Evolutionary conservation across 257 asterid species (phyloP).

Genomic region (Solanum appendiculatum): DNA sequence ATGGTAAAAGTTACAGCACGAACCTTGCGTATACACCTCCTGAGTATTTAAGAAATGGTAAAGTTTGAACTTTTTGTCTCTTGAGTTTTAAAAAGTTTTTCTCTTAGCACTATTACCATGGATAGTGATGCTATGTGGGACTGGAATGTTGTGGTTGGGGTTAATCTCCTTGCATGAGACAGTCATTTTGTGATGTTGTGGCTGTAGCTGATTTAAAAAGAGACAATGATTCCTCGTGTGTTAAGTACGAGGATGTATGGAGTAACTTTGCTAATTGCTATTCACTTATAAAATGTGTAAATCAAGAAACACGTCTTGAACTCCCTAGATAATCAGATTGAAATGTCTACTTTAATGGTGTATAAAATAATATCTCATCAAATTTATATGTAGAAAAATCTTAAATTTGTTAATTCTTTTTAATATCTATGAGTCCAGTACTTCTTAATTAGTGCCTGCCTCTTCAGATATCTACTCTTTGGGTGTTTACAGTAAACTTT

Average conservation of each 20-base stretch:
- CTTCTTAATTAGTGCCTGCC: neutral
- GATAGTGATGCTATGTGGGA: neutral
- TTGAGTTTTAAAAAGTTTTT: neutral
- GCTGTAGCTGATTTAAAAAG: neutral
- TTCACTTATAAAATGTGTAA: neutral
- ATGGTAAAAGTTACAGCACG: constrained; percentile 96
- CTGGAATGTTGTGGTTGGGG: neutral
- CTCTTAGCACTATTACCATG: neutral
- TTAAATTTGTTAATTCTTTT: neutral
- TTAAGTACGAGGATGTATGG: neutral
- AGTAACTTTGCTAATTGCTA: neutral
- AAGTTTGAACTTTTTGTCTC: neutral
- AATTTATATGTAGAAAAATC: neutral
- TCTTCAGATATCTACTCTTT: neutral
- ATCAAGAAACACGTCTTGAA: neutral
- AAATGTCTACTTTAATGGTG: neutral
- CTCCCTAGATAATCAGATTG: neutral
- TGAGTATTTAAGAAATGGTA: constrained; percentile 90
- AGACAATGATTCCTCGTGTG: neutral
- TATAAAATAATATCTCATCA: neutral
- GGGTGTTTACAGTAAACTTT: neutral
- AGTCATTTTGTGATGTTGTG: neutral
- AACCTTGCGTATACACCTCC: constrained; percentile 99
- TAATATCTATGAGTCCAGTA: neutral
- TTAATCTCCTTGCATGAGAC: neutral